These are phyloP conservation scores for Hymenoscyphus fraxineus DNA, from an alignment of 2,329 filamentous ascomycete species.

Conservation along the genomic window DNA sequence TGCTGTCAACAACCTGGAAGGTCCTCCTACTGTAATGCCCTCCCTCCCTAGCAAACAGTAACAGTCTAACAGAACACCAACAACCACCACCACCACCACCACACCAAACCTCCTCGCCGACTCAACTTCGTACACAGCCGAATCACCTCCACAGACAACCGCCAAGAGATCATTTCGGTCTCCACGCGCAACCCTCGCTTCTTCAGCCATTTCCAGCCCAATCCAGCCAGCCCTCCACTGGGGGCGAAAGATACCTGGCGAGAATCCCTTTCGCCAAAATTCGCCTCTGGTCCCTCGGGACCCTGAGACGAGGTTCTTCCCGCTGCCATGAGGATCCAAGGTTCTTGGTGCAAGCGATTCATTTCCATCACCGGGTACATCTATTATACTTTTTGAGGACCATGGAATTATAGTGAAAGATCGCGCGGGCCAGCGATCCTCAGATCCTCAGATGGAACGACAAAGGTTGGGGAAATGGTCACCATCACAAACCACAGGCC, in stretches of 20 bases:
- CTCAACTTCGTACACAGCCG: background rate
- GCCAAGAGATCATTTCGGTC: background rate
- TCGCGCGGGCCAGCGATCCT: background rate
- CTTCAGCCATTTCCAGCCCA: background rate
- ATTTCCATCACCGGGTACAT: too few species aligned
- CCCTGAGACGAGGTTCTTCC: background rate
- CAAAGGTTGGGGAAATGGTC: background rate
- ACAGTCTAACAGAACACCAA: too few species aligned
- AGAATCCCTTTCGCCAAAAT: background rate
- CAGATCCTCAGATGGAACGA: background rate
- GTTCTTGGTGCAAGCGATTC: background rate
- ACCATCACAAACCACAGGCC: background rate
- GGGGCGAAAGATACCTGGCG: background rate
- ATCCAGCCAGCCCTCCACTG: background rate
- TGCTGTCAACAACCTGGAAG: background rate
- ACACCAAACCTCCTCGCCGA: background rate
- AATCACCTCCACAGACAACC: background rate
- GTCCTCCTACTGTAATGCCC: too few species aligned
- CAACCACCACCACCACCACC: background rate
- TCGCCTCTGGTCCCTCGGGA: constrained; percentile 6
- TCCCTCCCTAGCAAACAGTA: too few species aligned
- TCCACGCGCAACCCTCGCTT: background rate
- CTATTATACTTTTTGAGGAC: background rate
- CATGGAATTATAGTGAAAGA: background rate
- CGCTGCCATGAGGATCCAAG: background rate